phyloP scores from a whole-genome alignment of 2,329 filamentous ascomycete genomes.

The Colletotrichum spinosum region DNA sequence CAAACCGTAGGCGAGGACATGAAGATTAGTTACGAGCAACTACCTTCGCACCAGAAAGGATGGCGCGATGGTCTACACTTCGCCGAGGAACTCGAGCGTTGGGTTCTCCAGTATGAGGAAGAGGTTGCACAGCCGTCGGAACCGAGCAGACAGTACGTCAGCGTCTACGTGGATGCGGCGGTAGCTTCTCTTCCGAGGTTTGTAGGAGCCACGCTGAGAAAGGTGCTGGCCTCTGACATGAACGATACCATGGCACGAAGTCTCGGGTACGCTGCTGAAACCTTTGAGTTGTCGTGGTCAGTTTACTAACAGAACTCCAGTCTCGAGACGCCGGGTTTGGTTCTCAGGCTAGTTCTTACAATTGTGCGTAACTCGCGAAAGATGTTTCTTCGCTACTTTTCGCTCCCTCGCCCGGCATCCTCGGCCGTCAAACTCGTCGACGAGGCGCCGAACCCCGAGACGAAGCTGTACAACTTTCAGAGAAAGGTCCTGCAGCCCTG shows the following conservation, averaged over 20 bases:
- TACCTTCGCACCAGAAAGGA: conserved; percentile 53
- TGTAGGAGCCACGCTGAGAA: conserved; percentile 28
- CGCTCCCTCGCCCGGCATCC: conserved; percentile 59
- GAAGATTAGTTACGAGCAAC: conserved; percentile 58
- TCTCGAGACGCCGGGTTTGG: conserved; percentile 12
- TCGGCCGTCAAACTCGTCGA: conserved; percentile 48
- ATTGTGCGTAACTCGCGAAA: conserved; percentile 55
- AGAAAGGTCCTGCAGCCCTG: conserved; percentile 62
- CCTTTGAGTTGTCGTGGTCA: background rate
- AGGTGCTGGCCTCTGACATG: conserved; percentile 33
- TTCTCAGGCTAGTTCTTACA: conserved; percentile 46
- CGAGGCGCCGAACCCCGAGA: conserved; percentile 53
- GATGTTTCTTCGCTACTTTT: conserved; percentile 59
- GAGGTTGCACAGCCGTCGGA: conserved; percentile 43
- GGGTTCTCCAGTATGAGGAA: conserved; percentile 64
- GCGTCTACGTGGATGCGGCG: conserved; percentile 47
- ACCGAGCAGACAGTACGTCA: conserved; percentile 48
- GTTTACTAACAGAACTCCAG: background rate
- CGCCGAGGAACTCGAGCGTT: conserved; percentile 60
- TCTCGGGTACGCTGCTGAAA: conserved; percentile 12
- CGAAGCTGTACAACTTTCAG: conserved; percentile 53
- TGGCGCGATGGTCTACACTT: conserved; percentile 65
- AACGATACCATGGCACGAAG: conserved; percentile 37
- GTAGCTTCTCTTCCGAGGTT: conserved; percentile 40
- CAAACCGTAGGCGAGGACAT: conserved; percentile 67